These are phyloP conservation scores for Fonsecaea nubica DNA, from an alignment of 2,329 filamentous ascomycete species.

Conservation along the genomic window DNA sequence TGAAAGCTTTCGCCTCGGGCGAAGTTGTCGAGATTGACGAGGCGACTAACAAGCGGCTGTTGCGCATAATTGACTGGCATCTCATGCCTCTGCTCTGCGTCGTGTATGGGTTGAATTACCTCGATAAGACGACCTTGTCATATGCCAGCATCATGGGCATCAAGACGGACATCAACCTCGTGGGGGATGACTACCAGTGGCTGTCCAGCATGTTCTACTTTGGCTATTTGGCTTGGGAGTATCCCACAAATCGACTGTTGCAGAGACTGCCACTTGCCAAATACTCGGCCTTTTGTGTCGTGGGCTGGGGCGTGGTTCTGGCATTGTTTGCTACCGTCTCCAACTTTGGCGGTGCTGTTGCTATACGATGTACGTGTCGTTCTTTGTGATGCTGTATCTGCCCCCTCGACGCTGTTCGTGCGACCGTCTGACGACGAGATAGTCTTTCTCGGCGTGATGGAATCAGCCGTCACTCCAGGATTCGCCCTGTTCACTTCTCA, in stretches of 20 bases:
- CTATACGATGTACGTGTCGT: conserved; percentile 56
- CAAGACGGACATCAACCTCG: conserved; percentile 53
- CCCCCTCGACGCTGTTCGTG: background rate
- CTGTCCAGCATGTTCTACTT: conserved; percentile 47
- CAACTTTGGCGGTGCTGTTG: conserved; percentile 67
- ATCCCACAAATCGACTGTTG: conserved; percentile 69
- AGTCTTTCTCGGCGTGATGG: conserved; percentile 62
- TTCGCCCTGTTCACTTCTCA: conserved; percentile 72
- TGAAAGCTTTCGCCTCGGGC: conserved; percentile 62
- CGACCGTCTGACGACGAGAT: background rate
- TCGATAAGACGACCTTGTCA: conserved; percentile 60
- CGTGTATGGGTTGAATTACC: conserved; percentile 62
- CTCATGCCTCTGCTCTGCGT: conserved; percentile 66
- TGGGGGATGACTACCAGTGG: conserved; percentile 59
- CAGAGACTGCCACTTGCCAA: conserved; percentile 70
- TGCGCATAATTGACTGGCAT: conserved; percentile 68
- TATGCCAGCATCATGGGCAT: conserved; percentile 63
- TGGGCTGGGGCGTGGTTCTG: conserved; percentile 68
- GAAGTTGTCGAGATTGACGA: conserved; percentile 62
- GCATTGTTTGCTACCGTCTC: conserved; percentile 68
- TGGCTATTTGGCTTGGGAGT: conserved; percentile 66
- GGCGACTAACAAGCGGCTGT: conserved; percentile 63
- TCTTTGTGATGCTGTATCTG: background rate
- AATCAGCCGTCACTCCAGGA: conserved; percentile 71
- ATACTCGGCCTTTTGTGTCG: conserved; percentile 68